phyloP scores from a whole-genome alignment of 495 filamentous ascomycete genomes.

The Penicillium ucsense region DNA sequence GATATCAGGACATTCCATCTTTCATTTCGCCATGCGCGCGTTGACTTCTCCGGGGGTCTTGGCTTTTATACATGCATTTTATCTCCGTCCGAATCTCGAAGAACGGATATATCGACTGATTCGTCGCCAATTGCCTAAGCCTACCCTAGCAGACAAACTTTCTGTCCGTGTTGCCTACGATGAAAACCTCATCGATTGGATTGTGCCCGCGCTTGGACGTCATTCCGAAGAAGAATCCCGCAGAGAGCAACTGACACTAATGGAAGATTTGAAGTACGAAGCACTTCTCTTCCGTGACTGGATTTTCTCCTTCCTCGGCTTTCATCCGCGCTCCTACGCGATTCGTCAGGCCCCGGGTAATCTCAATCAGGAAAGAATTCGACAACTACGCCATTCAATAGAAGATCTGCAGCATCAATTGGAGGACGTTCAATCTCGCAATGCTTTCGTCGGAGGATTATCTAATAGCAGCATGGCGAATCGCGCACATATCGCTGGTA shows the following conservation, averaged over 20 bases:
- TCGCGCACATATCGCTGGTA: too few species aligned
- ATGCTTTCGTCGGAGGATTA: neutral
- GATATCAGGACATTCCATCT: conserved; percentile 21
- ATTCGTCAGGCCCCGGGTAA: conserved; percentile 9
- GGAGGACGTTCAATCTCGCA: conserved; percentile 12
- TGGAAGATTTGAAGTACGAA: conserved; percentile 32
- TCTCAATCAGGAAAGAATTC: conserved; percentile 16
- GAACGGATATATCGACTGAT: conserved; percentile 35
- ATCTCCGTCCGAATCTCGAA: conserved; percentile 32
- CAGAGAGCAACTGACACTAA: conserved; percentile 29
- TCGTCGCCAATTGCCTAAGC: conserved; percentile 36
- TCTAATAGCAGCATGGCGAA: neutral
- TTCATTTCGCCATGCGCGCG: conserved; percentile 15
- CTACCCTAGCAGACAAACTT: conserved; percentile 31
- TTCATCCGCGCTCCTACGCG: conserved; percentile 5
- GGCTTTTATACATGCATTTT: conserved; percentile 26
- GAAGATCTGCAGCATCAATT: conserved; percentile 25
- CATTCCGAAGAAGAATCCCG: conserved; percentile 31
- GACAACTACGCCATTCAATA: conserved; percentile 19
- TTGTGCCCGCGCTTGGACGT: conserved; percentile 35
- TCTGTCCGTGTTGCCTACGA: conserved; percentile 38
- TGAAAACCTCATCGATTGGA: conserved; percentile 41
- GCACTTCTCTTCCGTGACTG: conserved; percentile 20
- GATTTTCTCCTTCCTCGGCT: conserved; percentile 25
- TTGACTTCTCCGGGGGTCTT: conserved; percentile 26